These are phyloP conservation scores for Globisporangium mamillatum DNA, from an alignment of 352 stramenopile species.

Conservation along the genomic window DNA sequence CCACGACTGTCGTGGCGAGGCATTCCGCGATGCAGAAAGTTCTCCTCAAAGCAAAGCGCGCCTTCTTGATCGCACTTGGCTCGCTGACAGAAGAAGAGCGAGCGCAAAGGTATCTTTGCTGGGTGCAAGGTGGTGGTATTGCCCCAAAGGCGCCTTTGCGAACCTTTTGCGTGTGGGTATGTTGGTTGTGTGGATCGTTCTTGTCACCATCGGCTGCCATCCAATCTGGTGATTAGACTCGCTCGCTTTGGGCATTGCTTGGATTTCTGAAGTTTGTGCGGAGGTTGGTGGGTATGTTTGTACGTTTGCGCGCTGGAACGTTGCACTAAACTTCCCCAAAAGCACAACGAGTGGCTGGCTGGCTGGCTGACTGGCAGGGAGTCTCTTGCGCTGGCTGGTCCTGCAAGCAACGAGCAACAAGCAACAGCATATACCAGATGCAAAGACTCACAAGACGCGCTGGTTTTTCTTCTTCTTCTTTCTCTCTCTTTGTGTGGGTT, in stretches of 20 bases:
- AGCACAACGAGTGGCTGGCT: neutral
- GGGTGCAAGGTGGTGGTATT: too few relatives aligned
- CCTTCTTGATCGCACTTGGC: too few relatives aligned
- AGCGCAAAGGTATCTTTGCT: too few relatives aligned
- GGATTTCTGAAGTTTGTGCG: neutral
- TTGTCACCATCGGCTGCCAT: neutral
- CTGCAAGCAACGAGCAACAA: neutral
- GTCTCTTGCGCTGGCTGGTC: neutral
- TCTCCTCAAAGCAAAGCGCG: too few relatives aligned
- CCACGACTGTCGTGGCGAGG: too few relatives aligned
- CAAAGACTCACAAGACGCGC: neutral
- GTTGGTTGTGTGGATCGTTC: neutral
- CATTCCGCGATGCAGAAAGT: too few relatives aligned
- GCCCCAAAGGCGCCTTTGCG: too few relatives aligned
- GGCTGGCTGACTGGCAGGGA: neutral
- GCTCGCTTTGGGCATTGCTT: neutral
- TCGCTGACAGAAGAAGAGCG: too few relatives aligned
- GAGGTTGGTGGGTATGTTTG: slow-evolving; percentile 1
- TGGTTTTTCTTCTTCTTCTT: neutral
- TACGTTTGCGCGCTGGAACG: neutral
- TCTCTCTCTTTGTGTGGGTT: slow-evolving; percentile 9
- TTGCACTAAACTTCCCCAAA: slow-evolving; percentile 1
- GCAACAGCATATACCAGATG: neutral
- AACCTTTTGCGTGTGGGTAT: too few relatives aligned
- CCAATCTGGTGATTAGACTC: slow-evolving; percentile 7